Conservation (phyloP, 2,329 filamentous ascomycete species). For the Myriosclerotinia curreyana region DNA sequence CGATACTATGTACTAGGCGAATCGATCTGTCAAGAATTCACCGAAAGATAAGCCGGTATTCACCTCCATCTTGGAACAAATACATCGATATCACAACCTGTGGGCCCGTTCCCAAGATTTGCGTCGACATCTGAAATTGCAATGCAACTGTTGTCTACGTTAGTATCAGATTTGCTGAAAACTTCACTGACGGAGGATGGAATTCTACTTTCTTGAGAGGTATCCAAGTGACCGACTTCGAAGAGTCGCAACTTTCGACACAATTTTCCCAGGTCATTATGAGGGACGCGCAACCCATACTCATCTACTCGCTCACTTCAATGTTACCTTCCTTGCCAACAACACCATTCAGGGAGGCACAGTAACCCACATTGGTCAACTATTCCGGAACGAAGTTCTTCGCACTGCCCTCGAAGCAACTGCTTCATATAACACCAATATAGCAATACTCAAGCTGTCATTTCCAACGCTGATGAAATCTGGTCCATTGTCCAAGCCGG, state of each 20-base stretch:
- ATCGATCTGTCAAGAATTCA: conserved; percentile 48
- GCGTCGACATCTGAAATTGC: conserved; percentile 43
- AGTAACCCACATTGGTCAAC: conserved; percentile 54
- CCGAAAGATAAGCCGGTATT: conserved; percentile 48
- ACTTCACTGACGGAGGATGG: conserved; percentile 32
- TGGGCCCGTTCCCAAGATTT: conserved; percentile 39
- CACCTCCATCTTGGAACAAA: conserved; percentile 50
- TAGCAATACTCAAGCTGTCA: conserved; percentile 44
- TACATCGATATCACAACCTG: conserved; percentile 47
- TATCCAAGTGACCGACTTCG: conserved; percentile 42
- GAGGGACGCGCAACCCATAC: conserved; percentile 47
- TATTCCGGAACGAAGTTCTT: conserved; percentile 58
- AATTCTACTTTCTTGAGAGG: conserved; percentile 42
- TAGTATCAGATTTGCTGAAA: conserved; percentile 33
- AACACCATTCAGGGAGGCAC: conserved; percentile 48
- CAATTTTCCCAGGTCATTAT: conserved; percentile 48
- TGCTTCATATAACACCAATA: conserved; percentile 45
- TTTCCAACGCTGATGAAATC: conserved; percentile 49
- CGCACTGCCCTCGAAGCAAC: conserved; percentile 47
- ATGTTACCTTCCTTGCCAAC: conserved; percentile 34
- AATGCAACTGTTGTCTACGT: conserved; percentile 44
- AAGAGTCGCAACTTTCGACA: conserved; percentile 45
- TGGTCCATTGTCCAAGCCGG: conserved; percentile 46
- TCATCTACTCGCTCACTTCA: conserved; percentile 44
- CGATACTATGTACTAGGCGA: conserved; percentile 46